These are phyloP conservation scores for Amanita molliuscula DNA, from an alignment of 768 basidiomycete species.

Conservation along the genomic window DNA sequence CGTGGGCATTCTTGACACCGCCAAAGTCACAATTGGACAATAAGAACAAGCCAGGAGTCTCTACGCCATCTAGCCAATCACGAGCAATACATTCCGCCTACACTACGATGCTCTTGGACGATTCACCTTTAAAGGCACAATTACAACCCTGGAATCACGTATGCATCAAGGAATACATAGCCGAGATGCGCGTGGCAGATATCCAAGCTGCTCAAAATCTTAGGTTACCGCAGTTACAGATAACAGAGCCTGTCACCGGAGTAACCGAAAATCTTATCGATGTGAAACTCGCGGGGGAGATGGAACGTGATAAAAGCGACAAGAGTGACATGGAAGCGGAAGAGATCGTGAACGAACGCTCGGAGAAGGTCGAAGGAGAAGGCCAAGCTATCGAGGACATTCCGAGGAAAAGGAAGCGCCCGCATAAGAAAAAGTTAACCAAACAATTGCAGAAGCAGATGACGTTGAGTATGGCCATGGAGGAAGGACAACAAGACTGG, in stretches of 20 bases:
- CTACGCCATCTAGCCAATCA: slow-evolving; percentile 5
- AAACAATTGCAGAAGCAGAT: not conserved
- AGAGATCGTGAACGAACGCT: not conserved
- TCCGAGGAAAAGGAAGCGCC: slow-evolving; percentile 12
- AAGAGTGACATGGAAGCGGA: not conserved
- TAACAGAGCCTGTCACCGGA: not conserved
- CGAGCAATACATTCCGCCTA: slow-evolving; percentile 27
- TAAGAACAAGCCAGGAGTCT: not conserved
- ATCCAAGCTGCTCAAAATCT: slow-evolving; percentile 7
- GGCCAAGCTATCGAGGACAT: slow-evolving; percentile 5
- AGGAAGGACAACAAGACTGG: not conserved
- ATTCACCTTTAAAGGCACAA: slow-evolving; percentile 44
- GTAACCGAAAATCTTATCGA: not conserved
- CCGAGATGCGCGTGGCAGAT: slow-evolving; percentile 26
- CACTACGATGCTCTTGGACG: slow-evolving; percentile 41
- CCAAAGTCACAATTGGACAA: slow-evolving; percentile 3
- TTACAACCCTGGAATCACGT: slow-evolving; percentile 80
- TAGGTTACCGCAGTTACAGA: not conserved
- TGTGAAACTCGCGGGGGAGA: not conserved
- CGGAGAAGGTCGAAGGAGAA: not conserved
- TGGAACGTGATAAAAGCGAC: no score
- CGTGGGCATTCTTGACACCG: slow-evolving; percentile 38
- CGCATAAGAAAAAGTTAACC: slow-evolving; percentile 4
- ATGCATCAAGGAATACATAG: slow-evolving; percentile 61
- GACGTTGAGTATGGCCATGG: not conserved